Conservation (phyloP, 495 filamentous ascomycete species). For the Chaetomidium leptoderma region DNA sequence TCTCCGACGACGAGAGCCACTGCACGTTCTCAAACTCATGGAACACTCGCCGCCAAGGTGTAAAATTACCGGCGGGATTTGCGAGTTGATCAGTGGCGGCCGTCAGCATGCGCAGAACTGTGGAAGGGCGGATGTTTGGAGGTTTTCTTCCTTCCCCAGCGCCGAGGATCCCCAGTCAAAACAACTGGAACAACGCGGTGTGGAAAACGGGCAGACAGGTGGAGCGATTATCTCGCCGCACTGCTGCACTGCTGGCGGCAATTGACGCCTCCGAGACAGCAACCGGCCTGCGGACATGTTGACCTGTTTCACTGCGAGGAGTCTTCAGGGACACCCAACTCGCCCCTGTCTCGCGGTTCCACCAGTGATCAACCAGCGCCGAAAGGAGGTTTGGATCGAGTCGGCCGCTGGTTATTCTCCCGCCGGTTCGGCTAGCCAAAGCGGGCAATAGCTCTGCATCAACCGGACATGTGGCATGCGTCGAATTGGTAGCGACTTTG, state of each 20-base stretch:
- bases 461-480: too few relatives aligned
- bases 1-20: too few relatives aligned
- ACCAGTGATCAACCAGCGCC: too few relatives aligned
- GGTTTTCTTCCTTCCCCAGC: neutral
- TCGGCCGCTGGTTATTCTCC: neutral
- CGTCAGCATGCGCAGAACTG: too few relatives aligned
- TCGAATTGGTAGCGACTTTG: too few relatives aligned
- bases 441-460: neutral
- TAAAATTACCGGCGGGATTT: too few relatives aligned
- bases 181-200: neutral
- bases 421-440: neutral
- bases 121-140: too few relatives aligned
- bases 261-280: slow-evolving; percentile 4
- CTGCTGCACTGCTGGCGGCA: slow-evolving; percentile 3
- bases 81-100: too few relatives aligned
- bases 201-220: neutral
- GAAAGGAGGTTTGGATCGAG: neutral
- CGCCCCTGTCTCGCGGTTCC: too few relatives aligned
- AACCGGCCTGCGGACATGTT: neutral
- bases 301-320: neutral
- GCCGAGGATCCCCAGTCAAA: neutral
- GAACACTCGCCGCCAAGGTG: too few relatives aligned
- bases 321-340: too few relatives aligned
- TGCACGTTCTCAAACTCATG: too few relatives aligned
- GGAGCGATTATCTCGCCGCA: slow-evolving; percentile 4